Conservation (phyloP, 345 rosid genomes). For the Heritiera littoralis region DNA sequence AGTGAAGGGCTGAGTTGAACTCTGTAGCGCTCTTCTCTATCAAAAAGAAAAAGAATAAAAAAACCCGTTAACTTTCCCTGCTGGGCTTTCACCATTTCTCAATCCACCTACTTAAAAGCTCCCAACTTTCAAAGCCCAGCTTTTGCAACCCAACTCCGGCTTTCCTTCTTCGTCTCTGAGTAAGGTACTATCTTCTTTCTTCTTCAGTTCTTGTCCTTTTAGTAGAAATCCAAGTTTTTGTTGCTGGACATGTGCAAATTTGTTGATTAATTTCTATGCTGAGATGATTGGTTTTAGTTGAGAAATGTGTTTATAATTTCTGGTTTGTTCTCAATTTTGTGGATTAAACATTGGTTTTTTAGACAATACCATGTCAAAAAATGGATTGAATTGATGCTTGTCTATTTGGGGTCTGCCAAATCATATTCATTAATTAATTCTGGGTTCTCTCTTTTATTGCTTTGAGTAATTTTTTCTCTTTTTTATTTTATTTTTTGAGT, state of each 20-base stretch:
- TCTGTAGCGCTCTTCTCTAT: not conserved
- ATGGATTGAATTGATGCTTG: not conserved
- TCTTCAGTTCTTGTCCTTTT: not conserved
- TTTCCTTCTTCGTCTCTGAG: not conserved
- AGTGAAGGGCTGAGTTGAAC: not conserved
- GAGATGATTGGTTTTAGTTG: not conserved
- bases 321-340: not conserved
- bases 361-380: not conserved
- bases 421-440: not conserved
- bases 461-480: not conserved
- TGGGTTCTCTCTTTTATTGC: not conserved
- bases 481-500: not conserved
- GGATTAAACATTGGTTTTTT: not conserved
- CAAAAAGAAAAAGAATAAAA: not conserved
- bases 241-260: not conserved
- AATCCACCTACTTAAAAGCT: not conserved
- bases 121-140: not conserved
- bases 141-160: not conserved
- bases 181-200: not conserved
- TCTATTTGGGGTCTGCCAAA: not conserved
- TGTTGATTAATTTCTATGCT: not conserved
- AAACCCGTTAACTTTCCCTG: not conserved
- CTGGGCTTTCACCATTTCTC: not conserved
- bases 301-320: not conserved
- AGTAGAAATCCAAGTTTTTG: no score